Percentiles rank a stretch among this genome's conserved stretches.
Evolutionary conservation across 805 yeast species (phyloP).

Genomic region (Myxozyma vanderwaltii): DNA sequence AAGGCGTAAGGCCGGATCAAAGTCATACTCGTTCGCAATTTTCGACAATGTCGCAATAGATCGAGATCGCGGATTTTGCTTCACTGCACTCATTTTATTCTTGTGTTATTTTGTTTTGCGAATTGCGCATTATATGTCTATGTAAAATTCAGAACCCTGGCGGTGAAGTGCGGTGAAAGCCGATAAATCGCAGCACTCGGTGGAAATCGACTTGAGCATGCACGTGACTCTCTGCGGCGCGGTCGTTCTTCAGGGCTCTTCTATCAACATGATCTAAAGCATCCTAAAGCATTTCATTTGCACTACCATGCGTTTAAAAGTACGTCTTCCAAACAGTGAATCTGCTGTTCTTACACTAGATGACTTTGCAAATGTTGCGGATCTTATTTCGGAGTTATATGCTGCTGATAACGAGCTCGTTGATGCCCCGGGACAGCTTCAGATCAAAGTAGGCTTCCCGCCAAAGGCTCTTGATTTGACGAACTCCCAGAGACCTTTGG

Average conservation of each 20-base stretch:
- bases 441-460: constrained; percentile 59
- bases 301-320: constrained; percentile 45
- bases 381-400: constrained; percentile 38
- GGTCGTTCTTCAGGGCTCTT: background rate
- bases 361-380: constrained; percentile 44
- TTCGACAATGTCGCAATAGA: constrained; percentile 18
- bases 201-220: no score
- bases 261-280: background rate
- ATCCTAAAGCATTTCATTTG: background rate
- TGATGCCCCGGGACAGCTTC: constrained; percentile 1
- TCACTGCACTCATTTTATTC: no score
- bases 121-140: no score
- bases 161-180: no score
- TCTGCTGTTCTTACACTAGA: constrained; percentile 44
- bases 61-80: constrained; percentile 16
- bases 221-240: background rate
- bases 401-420: constrained; percentile 38
- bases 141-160: no score
- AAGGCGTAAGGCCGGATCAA: constrained; percentile 53
- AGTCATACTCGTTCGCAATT: constrained; percentile 55
- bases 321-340: constrained; percentile 39
- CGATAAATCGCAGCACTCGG: no score
- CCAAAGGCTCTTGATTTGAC: constrained; percentile 50
- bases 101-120: background rate
- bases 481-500: constrained; percentile 38